Evolutionary conservation across 805 yeast species (phyloP), one percentile per base, ranked within the genome.

Genomic region (Lipomyces yamadae): DNA sequence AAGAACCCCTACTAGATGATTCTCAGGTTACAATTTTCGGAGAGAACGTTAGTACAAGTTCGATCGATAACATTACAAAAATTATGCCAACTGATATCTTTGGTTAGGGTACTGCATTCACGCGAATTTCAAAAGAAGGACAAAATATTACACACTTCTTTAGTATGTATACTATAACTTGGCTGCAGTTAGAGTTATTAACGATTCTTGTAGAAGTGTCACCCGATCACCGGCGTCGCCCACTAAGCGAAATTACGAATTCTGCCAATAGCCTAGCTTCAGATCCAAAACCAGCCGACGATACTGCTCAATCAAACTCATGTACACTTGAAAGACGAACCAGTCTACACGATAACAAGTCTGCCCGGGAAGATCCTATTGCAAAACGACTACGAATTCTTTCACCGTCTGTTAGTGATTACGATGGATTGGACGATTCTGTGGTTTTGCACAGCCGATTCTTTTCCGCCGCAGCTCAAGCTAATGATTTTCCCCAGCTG

Each of bases 1-100:
- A 85, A 68, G 74, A 77, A 56, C 76, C 77, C 0, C 77, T 88
- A 37, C 56, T 4, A 37, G 39, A 15, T 29, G 61, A 45, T 32
- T 6, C 48, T 48, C 11, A 3, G 55, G 13, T 15, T 55, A 37
- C 33, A 15, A 52, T 6, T 52, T 8, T 52, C 33, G 24, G 50
- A n/a, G 53, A 15, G 48, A 6, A 13, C 8, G 48, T 42, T 42
- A 15, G n/a, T n/a, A 24, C n/a, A 42, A 5, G 48, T 42, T 8
- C 10, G 15, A 5, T 42, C 48, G 29, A 18, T 42, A n/a, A 42
- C 7, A 15, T 15, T 4, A 15, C 48, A 15, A 42, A 11, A n/a
- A 42, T 42, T 2, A 8, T 42, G 48, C 48, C 8, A n/a, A 15
- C 48, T 42, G 4, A 42, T 10, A 15, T 42, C 24, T 8, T 13